Evolutionary conservation across 805 yeast genomes (phyloP).

Genomic region (Candida stauntonica): DNA sequence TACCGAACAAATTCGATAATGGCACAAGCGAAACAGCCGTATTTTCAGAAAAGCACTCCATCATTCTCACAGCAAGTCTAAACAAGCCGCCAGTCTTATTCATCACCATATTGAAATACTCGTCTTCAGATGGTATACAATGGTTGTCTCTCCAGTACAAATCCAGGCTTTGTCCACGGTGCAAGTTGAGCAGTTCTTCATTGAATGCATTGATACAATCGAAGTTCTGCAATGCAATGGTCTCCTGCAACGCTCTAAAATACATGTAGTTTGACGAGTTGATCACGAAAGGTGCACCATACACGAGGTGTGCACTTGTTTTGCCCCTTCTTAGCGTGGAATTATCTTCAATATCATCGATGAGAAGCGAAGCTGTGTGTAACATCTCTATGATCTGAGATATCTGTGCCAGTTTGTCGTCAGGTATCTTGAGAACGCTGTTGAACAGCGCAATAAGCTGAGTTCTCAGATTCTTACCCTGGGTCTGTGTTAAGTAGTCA

Average conservation of each 20-base stretch:
- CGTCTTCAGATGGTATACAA: slow-evolving; percentile 52
- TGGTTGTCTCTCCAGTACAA: slow-evolving; percentile 78
- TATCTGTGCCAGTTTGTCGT: slow-evolving; percentile 34
- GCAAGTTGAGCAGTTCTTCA: slow-evolving; percentile 76
- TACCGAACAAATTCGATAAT: slow-evolving; percentile 72
- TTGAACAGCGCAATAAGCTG: slow-evolving; percentile 51
- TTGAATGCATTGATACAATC: slow-evolving; percentile 40
- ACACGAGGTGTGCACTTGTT: slow-evolving; percentile 74
- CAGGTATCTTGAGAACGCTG: slow-evolving; percentile 41
- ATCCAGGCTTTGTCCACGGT: slow-evolving; percentile 88
- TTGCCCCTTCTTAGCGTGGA: slow-evolving; percentile 69
- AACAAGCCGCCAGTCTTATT: slow-evolving; percentile 89
- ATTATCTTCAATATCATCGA: slow-evolving; percentile 87
- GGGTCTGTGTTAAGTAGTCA: slow-evolving; percentile 20
- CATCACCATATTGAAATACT: slow-evolving; percentile 77
- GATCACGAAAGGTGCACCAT: slow-evolving; percentile 75
- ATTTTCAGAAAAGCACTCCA: slow-evolving; percentile 36
- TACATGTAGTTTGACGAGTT: slow-evolving; percentile 83
- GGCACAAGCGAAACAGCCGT: slow-evolving; percentile 39
- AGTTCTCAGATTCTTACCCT: slow-evolving; percentile 25
- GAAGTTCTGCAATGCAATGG: slow-evolving; percentile 32
- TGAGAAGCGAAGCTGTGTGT: slow-evolving; percentile 62
- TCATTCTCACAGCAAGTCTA: slow-evolving; percentile 63
- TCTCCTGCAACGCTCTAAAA: slow-evolving; percentile 38
- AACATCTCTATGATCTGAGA: slow-evolving; percentile 50